Conservation (phyloP, 495 filamentous ascomycete genomes). For the Margaritispora aquatica region DNA sequence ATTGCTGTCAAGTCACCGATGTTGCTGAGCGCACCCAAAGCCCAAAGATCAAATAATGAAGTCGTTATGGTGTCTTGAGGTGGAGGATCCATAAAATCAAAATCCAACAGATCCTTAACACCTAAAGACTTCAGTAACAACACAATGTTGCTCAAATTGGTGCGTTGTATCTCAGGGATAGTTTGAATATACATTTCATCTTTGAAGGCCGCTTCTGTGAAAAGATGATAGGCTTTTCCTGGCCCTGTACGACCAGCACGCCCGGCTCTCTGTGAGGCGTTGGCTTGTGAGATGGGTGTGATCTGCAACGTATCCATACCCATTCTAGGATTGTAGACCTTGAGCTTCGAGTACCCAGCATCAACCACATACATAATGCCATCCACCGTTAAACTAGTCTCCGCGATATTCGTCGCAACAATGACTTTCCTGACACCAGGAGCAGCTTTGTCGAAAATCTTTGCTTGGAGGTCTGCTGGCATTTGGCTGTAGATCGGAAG, state of each 20-base stretch:
- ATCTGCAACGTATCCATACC: constrained; percentile 99
- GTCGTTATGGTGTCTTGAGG: constrained; percentile 98
- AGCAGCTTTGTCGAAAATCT: constrained; percentile 88
- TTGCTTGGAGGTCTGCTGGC: constrained; percentile 96
- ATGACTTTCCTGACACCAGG: constrained; percentile 95
- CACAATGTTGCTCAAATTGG: constrained; percentile 91
- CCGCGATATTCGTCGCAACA: constrained; percentile 97
- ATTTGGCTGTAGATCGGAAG: constrained; percentile 99
- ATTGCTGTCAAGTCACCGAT: constrained; percentile 85
- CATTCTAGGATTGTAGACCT: constrained; percentile 98
- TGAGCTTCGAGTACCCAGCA: constrained; percentile 91
- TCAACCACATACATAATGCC: constrained; percentile 99
- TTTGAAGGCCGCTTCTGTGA: constrained; percentile 89
- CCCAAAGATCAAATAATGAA: constrained; percentile 97
- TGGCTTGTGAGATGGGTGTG: constrained; percentile 96
- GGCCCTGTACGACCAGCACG: constrained; percentile 93
- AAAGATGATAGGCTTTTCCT: constrained; percentile 91
- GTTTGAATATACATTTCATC: constrained; percentile 97
- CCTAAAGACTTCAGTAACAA: constrained; percentile 90
- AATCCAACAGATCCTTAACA: constrained; percentile 91
- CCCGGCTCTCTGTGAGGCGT: constrained; percentile 87
- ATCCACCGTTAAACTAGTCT: constrained; percentile 96
- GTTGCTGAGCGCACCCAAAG: constrained; percentile 87
- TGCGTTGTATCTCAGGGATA: constrained; percentile 97
- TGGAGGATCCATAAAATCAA: constrained; percentile 99